Evolutionary conservation across 1,284 basidiomycete genomes (phyloP), one percentile per base, ranked within the genome.

Genomic region (Ustilago shanxiensis): DNA sequence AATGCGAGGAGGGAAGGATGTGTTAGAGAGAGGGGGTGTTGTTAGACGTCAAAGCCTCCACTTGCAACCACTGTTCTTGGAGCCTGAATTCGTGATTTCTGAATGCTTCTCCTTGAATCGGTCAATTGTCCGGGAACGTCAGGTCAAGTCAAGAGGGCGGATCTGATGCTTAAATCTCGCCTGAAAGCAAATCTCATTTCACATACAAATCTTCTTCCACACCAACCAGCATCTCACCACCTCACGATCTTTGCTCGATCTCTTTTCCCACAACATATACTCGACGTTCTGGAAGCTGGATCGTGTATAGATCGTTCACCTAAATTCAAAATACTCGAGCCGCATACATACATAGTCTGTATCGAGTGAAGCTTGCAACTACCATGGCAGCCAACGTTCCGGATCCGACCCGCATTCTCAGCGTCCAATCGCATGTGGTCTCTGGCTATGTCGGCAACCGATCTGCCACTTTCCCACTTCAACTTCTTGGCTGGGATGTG

Each of bases 401-500:
- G 11, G 77, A 79, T n/a, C 52, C 76, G 13, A 41, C 58, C 2
- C 52, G 76, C 26, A 71, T 90, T 13, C 85, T 90, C 20, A 88
- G 88, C 2, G 90, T 98, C 53, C 96, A 98, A 85, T 94, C 93
- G 0, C 96, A 99, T 82, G 96, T 98, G 66, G 91, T 93, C 2
- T 94, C 92, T 77, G 96, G 96, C 63, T 98, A 96, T 85, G 96
- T 97, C n/a, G 95, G 89, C 56, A 90, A 90, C 76, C 86, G 89
- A 60, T 94, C 95, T 2, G 96, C 96, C 0, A 92, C 94, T 0
- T 98, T 99, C 84, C 95, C 96, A 0, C 89, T 98, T 16, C 95
- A 98, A 87, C 92, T 94, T 69, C 90, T 98, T 50, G 96, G 95
- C 26, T 98, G 93, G 87, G 95, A 99, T 79, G 95, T 98, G 45